phyloP scores from a whole-genome alignment of 306 rosid genomes.

The Trifolium subterraneum region DNA sequence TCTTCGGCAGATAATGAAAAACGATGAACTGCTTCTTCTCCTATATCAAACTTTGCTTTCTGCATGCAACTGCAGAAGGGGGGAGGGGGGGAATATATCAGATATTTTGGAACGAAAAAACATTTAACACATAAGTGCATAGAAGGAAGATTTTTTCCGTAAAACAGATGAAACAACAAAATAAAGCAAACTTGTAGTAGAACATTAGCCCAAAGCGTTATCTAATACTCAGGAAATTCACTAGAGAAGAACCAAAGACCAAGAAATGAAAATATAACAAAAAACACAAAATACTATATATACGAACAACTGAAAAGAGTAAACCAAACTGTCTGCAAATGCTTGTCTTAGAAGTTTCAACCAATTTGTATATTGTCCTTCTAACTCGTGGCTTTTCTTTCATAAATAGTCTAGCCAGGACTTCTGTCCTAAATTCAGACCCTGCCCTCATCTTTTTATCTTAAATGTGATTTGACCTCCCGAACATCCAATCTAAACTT shows the following conservation, averaged over 20 bases:
- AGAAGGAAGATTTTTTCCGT: conserved; percentile 15
- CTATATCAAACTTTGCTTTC: conserved; percentile 93
- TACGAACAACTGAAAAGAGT: not conserved
- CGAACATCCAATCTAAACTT: not conserved
- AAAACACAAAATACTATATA: not conserved
- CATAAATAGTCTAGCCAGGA: too few relatives aligned
- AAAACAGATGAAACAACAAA: conserved; percentile 15
- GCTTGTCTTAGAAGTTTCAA: too few relatives aligned
- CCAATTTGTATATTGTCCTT: too few relatives aligned
- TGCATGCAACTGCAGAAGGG: conserved; percentile 87
- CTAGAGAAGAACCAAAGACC: not conserved
- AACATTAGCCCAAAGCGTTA: conserved; percentile 4
- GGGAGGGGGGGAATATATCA: conserved; percentile 17
- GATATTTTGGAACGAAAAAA: not conserved
- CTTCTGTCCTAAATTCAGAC: too few relatives aligned
- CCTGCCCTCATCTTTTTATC: too few relatives aligned
- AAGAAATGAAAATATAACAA: not conserved
- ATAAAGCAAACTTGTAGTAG: conserved; percentile 11
- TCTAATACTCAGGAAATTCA: conserved; percentile 6
- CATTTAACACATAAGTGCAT: conserved; percentile 1
- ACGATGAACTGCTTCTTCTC: conserved; percentile 95
- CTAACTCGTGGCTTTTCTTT: too few relatives aligned
- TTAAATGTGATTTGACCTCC: not conserved
- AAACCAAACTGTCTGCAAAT: not conserved
- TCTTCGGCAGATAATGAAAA: conserved; percentile 97